Base-by-base conservation (phyloP, 1,139 yeast genomes). In the Yamadazyma epiphylla region DNA sequence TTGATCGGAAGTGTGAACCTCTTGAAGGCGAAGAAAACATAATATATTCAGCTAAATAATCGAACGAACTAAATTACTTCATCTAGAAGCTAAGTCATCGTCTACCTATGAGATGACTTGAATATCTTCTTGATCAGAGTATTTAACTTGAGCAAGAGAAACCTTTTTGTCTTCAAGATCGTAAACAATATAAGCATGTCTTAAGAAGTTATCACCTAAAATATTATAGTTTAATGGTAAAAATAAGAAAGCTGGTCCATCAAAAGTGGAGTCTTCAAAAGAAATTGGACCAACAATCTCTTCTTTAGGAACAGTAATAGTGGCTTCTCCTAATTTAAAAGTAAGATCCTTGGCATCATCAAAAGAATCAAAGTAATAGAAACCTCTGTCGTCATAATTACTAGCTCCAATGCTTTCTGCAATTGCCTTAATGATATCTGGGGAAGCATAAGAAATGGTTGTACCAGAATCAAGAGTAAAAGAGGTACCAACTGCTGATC, bases 201-300 rank as follows among this genome's bases (percentile, higher is more conserved):
- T 70, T 48, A 88, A 60, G 57, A 86, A 77, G 19, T 78, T 71
- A 54, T 85, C 95, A 29, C 96, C 96, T 12, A 86, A 51, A 30
- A 61, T 48, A 28, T 55, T 42, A 37, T 42, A 53, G 12, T 11
- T 7, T 21, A 29, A 23, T 16, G 30, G 29, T 14, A 29, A 20
- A 12, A 40, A n/a, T n/a, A n/a, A n/a, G n/a, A n/a, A n/a, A n/a
- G n/a, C 21, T 8, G 14, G 22, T 13, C 35, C 21, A 27, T 28
- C 33, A 24, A 30, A 19, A 16, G 26, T 21, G 30, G 34, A 28
- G 15, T 29, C 25, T 20, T 19, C 16, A 15, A 29, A 29, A 3
- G 21, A 5, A 23, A 23, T 12, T 12, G 15, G 16, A 7, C 10
- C 9, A 10, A 10, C 6, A 7, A 13, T 6, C 12, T 27, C 7